Evolutionary conservation across 495 filamentous ascomycete genomes (phyloP).

Genomic region (Penicillium turbatum): DNA sequence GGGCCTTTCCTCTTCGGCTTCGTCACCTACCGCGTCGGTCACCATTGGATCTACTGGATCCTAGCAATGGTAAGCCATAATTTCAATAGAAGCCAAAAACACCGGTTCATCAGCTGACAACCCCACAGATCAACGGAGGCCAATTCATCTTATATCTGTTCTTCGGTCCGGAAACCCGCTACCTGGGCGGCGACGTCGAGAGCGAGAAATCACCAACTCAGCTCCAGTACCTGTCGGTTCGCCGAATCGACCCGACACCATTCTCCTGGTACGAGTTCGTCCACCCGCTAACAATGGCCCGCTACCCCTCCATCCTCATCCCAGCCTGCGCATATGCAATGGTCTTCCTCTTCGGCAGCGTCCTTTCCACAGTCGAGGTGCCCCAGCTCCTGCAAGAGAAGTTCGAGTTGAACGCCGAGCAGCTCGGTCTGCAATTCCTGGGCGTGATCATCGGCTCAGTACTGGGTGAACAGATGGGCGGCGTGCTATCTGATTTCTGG

Average conservation of each 20-base stretch:
- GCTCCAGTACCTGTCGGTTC: slow-evolving; percentile 40
- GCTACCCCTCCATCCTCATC: slow-evolving; percentile 40
- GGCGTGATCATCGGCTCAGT: slow-evolving; percentile 50
- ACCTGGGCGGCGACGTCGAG: slow-evolving; percentile 30
- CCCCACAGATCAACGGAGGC: slow-evolving; percentile 43
- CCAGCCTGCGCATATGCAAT: slow-evolving; percentile 50
- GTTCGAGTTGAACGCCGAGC: slow-evolving; percentile 49
- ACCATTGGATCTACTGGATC: slow-evolving; percentile 42
- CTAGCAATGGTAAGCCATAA: slow-evolving; percentile 37
- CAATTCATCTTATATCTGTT: slow-evolving; percentile 53
- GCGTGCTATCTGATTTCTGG: slow-evolving; percentile 44
- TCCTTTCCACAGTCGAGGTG: slow-evolving; percentile 50
- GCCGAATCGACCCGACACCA: slow-evolving; percentile 47
- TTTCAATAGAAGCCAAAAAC: neutral
- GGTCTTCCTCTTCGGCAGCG: slow-evolving; percentile 46
- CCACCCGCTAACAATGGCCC: slow-evolving; percentile 40
- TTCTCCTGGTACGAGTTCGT: slow-evolving; percentile 46
- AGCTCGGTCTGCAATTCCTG: slow-evolving; percentile 51
- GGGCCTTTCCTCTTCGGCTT: slow-evolving; percentile 49
- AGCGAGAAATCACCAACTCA: slow-evolving; percentile 26
- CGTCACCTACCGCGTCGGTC: slow-evolving; percentile 39
- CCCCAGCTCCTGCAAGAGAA: slow-evolving; percentile 48
- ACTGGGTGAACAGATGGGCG: slow-evolving; percentile 53
- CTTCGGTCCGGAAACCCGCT: slow-evolving; percentile 54
- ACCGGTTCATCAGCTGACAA: slow-evolving; percentile 6